A percentile compares a stretch with the other conserved stretches of the same genome.
phyloP scores from a whole-genome alignment of 2,329 filamentous ascomycete species.

The Akanthomyces uredinophilus region DNA sequence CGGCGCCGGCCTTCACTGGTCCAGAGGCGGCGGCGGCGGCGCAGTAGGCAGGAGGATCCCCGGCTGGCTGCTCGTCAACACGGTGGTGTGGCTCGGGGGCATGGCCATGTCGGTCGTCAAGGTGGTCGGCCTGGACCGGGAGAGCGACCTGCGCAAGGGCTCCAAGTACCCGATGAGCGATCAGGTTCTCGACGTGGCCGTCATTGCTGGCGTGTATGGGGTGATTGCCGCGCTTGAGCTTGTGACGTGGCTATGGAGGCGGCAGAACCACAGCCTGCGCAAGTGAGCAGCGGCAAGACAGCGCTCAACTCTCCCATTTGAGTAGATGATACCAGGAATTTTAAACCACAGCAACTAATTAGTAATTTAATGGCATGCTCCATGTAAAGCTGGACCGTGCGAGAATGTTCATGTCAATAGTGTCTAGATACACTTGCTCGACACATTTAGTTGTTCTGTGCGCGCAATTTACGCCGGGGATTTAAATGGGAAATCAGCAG shows the following conservation, averaged over 20 bases:
- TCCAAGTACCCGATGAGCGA: conserved; percentile 13
- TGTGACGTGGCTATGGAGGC: background rate
- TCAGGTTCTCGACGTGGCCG: conserved; percentile 10
- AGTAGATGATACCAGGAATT: background rate
- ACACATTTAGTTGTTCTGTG: too few relatives aligned
- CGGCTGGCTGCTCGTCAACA: conserved; percentile 7
- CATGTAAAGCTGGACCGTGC: too few relatives aligned
- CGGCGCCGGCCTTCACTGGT: conserved; percentile 1
- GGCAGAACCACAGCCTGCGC: background rate
- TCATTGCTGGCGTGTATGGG: conserved; percentile 12
- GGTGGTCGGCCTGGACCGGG: conserved; percentile 1
- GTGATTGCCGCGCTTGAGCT: conserved; percentile 3
- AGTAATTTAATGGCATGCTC: too few relatives aligned
- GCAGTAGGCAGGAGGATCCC: background rate
- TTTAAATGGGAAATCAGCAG: background rate
- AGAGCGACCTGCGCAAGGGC: background rate
- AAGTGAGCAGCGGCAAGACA: background rate
- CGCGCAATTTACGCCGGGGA: too few relatives aligned
- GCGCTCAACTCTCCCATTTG: background rate
- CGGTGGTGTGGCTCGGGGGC: conserved; percentile 9
- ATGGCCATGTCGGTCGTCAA: conserved; percentile 8
- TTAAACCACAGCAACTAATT: background rate
- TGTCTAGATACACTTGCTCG: too few relatives aligned
- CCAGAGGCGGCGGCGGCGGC: background rate
- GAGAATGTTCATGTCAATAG: too few relatives aligned